Evolutionary conservation across 1,284 basidiomycete genomes (phyloP), one percentile per base, ranked within the genome.

Genomic region (Cutaneotrichosporon sp.): DNA sequence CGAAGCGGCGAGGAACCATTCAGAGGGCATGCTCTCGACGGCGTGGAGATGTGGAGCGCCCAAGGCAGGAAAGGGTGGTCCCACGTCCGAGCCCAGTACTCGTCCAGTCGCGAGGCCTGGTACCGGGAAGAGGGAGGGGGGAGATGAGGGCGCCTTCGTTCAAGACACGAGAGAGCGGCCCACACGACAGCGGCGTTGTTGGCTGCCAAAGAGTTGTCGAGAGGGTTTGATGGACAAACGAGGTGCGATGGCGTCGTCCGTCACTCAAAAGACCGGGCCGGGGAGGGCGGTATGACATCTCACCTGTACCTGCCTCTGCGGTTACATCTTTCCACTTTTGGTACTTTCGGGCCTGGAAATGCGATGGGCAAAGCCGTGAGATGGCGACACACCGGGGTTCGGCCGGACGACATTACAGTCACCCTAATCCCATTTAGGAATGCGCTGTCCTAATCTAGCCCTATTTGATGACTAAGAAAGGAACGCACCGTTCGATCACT

Each of bases 1-100:
- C 42, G 40, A 42, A 14, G 44, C 40, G 13, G 47, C 37, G 9
- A 48, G 47, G n/a, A 52, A 46, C 57, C 57, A 59, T 51, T 59
- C 53, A 23, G 43, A 37, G 9, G 40, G 35, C 56, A 58, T 58
- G 35, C 30, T 40, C 34, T 30, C 22, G 13, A 12, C 26, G 26
- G 5, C 26, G 20, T 8, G 20, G 39, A 22, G 39, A 40, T 18
- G 40, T 41, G 13, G 12, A 13, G 13, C 21, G 5, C 21, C 3
- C 22, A 10, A 30, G 26, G 26, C 26, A 30, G 26, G 10, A 10
- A 30, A 30, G 10, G 26, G 26, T 30, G 7, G 10, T 7, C 26
- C 26, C 26, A 30, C 26, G 5, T 30, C 26, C 26, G 10, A 30
- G 26, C 10, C 26, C 36, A 38, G 26, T 10, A 30, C 26, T 30